A percentile compares a stretch with the other conserved stretches of the same genome.
phyloP scores from a whole-genome alignment of 1,139 yeast genomes.

The Nakaseomyces kungkrabaensis region DNA sequence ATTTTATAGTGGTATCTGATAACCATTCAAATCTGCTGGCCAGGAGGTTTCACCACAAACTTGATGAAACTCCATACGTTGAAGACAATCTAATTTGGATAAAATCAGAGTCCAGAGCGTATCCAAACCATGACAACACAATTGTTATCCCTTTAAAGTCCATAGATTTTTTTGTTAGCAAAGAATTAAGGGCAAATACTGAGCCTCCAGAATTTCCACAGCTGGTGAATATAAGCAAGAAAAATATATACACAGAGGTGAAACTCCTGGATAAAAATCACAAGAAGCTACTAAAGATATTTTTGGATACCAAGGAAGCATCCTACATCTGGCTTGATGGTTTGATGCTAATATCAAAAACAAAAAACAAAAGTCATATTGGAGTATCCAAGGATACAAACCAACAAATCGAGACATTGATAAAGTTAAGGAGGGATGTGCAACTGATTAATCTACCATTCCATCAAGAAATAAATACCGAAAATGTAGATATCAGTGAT shows the following conservation, averaged over 20 bases:
- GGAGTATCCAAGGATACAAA: constrained; percentile 50
- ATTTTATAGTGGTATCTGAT: constrained; percentile 61
- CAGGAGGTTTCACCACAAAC: constrained; percentile 46
- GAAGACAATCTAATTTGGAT: constrained; percentile 39
- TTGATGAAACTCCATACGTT: constrained; percentile 44
- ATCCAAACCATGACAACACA: constrained; percentile 38
- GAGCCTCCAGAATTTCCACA: constrained; percentile 25
- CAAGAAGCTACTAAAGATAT: constrained; percentile 44
- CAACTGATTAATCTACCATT: constrained; percentile 48
- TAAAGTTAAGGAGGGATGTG: constrained; percentile 52
- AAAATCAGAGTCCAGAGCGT: constrained; percentile 30
- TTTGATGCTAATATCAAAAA: constrained; percentile 44
- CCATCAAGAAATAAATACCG: constrained; percentile 25
- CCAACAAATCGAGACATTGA: constrained; percentile 46
- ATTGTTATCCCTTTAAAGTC: constrained; percentile 29
- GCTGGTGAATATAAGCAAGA: constrained; percentile 44
- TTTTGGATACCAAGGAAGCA: constrained; percentile 61
- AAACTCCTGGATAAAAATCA: constrained; percentile 37
- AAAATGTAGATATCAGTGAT: constrained; percentile 21
- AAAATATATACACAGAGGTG: constrained; percentile 47
- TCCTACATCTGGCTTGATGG: constrained; percentile 79
- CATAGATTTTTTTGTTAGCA: constrained; percentile 16
- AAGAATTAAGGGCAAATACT: constrained; percentile 13
- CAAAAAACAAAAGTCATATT: constrained; percentile 9
- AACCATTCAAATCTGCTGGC: constrained; percentile 54